Evolutionary conservation across 1,284 basidiomycete species (phyloP).

Genomic region (Fomes fomentarius): DNA sequence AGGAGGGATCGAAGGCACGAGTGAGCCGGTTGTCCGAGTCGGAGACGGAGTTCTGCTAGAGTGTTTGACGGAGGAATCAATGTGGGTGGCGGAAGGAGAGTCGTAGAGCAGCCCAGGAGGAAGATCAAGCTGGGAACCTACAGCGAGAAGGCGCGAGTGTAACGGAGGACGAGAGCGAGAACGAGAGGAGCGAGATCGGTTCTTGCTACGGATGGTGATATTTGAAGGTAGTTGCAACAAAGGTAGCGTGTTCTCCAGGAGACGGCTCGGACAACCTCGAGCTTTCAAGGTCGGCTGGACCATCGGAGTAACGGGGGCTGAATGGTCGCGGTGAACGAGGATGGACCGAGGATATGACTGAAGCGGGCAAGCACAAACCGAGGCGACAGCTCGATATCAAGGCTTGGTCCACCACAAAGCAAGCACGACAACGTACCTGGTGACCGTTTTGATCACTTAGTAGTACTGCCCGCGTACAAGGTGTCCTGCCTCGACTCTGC

Average conservation of each 20-base stretch:
- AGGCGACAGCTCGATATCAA: too few species aligned
- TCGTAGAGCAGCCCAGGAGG: background rate
- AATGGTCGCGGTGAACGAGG: background rate
- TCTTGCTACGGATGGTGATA: background rate
- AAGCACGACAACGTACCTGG: too few species aligned
- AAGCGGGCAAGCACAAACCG: too few species aligned
- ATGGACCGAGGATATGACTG: background rate
- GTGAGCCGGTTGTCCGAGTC: too few species aligned
- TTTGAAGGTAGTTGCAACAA: background rate
- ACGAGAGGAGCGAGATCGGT: background rate
- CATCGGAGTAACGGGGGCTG: background rate
- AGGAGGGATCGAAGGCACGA: too few species aligned
- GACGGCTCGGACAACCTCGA: background rate
- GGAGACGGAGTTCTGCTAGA: too few species aligned
- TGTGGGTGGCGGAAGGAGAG: background rate
- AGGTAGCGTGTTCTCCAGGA: background rate
- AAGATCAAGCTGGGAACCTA: background rate
- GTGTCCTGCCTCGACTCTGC: too few species aligned
- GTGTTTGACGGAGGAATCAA: too few species aligned
- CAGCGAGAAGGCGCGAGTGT: background rate
- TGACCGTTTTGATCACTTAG: too few species aligned
- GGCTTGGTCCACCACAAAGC: too few species aligned
- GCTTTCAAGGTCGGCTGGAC: too few species aligned
- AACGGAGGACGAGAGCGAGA: background rate
- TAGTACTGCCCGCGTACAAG: too few species aligned